phyloP scores from a whole-genome alignment of 2,329 filamentous ascomycete genomes.

The Elsinoe batatas region DNA sequence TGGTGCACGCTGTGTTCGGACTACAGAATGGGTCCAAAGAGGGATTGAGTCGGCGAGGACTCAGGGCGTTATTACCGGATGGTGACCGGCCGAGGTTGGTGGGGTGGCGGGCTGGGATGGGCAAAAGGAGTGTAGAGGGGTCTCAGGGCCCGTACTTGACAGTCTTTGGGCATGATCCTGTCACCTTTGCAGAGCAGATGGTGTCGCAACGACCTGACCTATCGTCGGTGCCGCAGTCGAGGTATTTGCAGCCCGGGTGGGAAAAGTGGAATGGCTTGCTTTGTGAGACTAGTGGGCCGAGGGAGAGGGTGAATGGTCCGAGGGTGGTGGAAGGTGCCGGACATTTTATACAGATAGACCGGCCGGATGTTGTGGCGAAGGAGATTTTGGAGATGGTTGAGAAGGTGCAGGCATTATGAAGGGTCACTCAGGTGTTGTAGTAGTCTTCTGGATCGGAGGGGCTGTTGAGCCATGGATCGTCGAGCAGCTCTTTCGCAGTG shows the following conservation, averaged over 20 bases:
- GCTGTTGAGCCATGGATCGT: slow-evolving; percentile 18
- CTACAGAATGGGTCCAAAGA: slow-evolving; percentile 42
- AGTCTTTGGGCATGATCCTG: slow-evolving; percentile 46
- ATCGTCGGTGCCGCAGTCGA: slow-evolving; percentile 31
- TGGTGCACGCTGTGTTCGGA: slow-evolving; percentile 37
- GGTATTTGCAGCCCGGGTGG: slow-evolving; percentile 47
- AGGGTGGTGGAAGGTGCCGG: slow-evolving; percentile 41
- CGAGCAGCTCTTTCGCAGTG: slow-evolving; percentile 30
- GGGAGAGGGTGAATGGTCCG: slow-evolving; percentile 33
- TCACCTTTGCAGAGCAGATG: slow-evolving; percentile 36
- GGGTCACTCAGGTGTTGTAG: neutral
- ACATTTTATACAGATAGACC: slow-evolving; percentile 48
- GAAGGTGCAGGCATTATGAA: neutral
- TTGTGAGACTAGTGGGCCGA: slow-evolving; percentile 33
- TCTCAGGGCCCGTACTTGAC: slow-evolving; percentile 33
- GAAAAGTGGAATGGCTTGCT: slow-evolving; percentile 45
- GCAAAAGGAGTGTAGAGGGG: neutral
- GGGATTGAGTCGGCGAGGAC: slow-evolving; percentile 39
- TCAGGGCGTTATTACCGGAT: slow-evolving; percentile 36
- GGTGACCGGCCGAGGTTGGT: slow-evolving; percentile 35
- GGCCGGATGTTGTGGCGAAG: slow-evolving; percentile 37
- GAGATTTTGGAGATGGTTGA: neutral
- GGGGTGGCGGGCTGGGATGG: neutral
- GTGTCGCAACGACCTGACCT: neutral
- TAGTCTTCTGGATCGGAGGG: slow-evolving; percentile 18